Base-by-base conservation (phyloP, 441 rosid genomes). In the Bocquillonia castaneifolia region DNA sequence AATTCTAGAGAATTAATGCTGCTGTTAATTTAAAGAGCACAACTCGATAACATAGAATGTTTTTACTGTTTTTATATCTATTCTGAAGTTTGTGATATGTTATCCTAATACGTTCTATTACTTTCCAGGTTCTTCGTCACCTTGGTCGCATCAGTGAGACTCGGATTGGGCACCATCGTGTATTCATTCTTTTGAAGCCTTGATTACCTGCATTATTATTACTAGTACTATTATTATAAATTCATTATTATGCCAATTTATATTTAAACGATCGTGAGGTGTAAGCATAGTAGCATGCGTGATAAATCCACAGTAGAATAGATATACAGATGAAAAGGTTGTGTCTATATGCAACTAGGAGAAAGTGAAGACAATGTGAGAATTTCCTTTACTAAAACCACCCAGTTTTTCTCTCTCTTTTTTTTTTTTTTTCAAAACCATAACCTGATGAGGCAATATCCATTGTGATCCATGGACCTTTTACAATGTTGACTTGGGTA, bases 61-160 rank as follows among this genome's bases (percentile, higher is more conserved):
- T 42, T 42, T 42, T 6, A 2, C 15, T 5, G 47, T 28, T 55
- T 9, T 28, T 14, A 13, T 29, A 18, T 20, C 28, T 12, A 55
- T 15, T 56, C 26, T 5, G 15, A 14, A 31, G 37, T 68, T 0
- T 37, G 39, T 66, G 34, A 59, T 29, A 6, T 44, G 20, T 63
- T 13, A 48, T 63, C 20, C 13, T 34, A 47, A 3, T 40, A 37
- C 65, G 17, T 69, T 56, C 7, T 69, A 66, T 37, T 78, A 58
- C 48, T 78, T 63, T 42, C 65, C 75, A 93, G 97, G 89, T 91
- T 70, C 89, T 93, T 69, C 93, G 96, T 68, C 97, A 93, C 81
- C 96, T 93, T 68, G 93, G 97, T 66, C 94, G 93, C 69, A 81
- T 89, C 73, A 86, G 77, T 72, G 98, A 91, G 84, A 83, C 84